Evolutionary conservation across 1,284 basidiomycete genomes (phyloP).

Genomic region (Coniferiporia sulphurascens): DNA sequence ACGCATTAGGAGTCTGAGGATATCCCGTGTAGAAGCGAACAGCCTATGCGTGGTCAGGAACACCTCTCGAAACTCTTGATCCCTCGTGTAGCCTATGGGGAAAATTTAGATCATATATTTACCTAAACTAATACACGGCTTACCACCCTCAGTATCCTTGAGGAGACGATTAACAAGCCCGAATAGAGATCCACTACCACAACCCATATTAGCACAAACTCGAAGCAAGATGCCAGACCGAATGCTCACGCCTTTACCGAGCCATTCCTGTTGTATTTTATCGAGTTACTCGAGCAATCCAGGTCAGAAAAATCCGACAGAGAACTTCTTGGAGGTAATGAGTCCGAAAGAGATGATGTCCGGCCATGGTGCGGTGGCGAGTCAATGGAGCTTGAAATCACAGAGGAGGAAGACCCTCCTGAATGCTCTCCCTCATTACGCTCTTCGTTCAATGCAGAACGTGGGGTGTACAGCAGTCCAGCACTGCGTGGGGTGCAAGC

Average conservation of each 20-base stretch:
- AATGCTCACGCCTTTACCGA: background rate
- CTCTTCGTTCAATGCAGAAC: background rate
- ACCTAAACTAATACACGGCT: background rate
- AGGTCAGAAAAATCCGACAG: slow-evolving; percentile 5
- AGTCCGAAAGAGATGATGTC: background rate
- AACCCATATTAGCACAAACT: slow-evolving; percentile 18
- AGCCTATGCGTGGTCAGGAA: slow-evolving; percentile 23
- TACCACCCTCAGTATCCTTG: slow-evolving; percentile 27
- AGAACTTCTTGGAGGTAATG: background rate
- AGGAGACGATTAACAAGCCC: slow-evolving; percentile 37
- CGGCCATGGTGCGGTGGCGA: background rate
- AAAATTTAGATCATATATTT: background rate
- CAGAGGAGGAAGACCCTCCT: slow-evolving; percentile 3
- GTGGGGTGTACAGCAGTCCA: background rate
- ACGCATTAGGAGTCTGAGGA: slow-evolving; percentile 16
- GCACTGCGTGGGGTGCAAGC: background rate
- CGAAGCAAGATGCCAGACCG: background rate
- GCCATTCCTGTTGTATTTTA: slow-evolving; percentile 3
- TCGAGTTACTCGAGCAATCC: background rate
- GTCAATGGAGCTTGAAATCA: slow-evolving; percentile 7
- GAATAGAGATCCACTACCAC: slow-evolving; percentile 35
- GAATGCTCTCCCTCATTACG: slow-evolving; percentile 1
- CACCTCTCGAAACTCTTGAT: slow-evolving; percentile 30
- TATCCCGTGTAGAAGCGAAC: slow-evolving; percentile 14
- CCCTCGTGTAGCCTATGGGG: background rate